These are phyloP conservation scores for Daldinia bambusicola DNA, from an alignment of 495 filamentous ascomycete species.

Conservation along the genomic window DNA sequence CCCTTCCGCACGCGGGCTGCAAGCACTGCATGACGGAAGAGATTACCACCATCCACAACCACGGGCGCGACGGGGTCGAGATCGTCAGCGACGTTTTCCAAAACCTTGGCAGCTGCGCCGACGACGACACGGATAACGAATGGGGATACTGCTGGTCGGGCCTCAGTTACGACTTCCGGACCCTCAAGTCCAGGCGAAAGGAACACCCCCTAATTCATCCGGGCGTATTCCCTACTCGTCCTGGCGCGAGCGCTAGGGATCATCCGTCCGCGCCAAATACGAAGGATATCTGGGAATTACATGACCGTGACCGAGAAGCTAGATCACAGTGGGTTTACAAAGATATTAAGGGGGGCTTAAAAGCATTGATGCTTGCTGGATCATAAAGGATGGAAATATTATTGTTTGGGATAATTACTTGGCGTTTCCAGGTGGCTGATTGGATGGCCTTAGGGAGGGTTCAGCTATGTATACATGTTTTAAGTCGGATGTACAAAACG, in stretches of 20 bases:
- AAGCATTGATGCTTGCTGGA: not conserved
- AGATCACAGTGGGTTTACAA: not conserved
- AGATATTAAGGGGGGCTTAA: not conserved
- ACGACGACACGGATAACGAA: not conserved
- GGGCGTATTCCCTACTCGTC: constrained; percentile 19
- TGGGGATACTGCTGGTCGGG: constrained; percentile 20
- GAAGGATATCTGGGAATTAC: constrained; percentile 23
- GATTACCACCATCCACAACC: constrained; percentile 28
- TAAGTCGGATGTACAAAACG: too few species aligned
- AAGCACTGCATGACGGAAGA: constrained; percentile 17
- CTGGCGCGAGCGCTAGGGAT: constrained; percentile 19
- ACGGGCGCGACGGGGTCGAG: constrained; percentile 32
- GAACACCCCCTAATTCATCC: not conserved
- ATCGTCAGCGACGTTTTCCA: constrained; percentile 31
- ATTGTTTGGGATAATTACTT: not conserved
- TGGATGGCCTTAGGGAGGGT: not conserved
- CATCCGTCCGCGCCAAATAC: constrained; percentile 20
- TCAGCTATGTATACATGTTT: not conserved
- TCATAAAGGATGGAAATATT: not conserved
- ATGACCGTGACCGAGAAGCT: constrained; percentile 12
- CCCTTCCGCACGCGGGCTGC: constrained; percentile 15
- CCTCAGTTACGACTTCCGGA: not conserved
- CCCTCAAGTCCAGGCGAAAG: not conserved
- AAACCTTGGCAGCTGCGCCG: constrained; percentile 4
- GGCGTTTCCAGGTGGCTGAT: not conserved